These are phyloP conservation scores for Ceriops tagal DNA, from an alignment of 345 rosid genomes.

Conservation along the genomic window DNA sequence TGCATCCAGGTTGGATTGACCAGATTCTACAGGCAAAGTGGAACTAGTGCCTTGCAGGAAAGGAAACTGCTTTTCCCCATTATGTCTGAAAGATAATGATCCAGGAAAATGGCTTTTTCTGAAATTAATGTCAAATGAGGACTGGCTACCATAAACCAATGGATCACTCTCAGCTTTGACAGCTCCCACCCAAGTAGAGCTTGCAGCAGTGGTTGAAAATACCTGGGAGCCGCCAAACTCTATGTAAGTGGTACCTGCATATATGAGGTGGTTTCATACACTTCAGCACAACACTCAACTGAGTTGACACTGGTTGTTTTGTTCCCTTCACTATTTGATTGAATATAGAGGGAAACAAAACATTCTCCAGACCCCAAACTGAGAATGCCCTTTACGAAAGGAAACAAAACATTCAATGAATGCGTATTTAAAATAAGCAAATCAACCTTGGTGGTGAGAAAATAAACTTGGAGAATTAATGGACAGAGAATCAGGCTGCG, in stretches of 20 bases:
- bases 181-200: conserved; percentile 43
- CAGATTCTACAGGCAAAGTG: conserved; percentile 25
- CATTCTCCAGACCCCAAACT: not conserved
- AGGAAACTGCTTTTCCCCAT: conserved; percentile 41
- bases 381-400: too few species aligned
- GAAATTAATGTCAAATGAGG: conserved; percentile 36
- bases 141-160: conserved; percentile 22
- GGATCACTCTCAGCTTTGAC: conserved; percentile 38
- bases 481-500: conserved; percentile 50
- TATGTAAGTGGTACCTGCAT: conserved; percentile 43
- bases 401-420: not conserved
- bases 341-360: not conserved
- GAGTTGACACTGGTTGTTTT: not conserved
- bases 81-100: conserved; percentile 29
- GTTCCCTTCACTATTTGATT: not conserved
- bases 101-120: conserved; percentile 27
- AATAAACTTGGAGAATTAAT: conserved; percentile 39
- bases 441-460: conserved; percentile 44
- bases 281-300: not conserved
- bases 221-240: conserved; percentile 40
- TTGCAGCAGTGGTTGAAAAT: conserved; percentile 28
- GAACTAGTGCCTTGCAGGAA: conserved; percentile 37
- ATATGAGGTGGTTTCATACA: not conserved
- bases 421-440: not conserved
- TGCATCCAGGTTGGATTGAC: conserved; percentile 26